A percentile compares a stretch with the other conserved stretches of the same genome.
Evolutionary conservation across 352 stramenopile species (phyloP).

Genomic region (Phytophthora hibernalis): DNA sequence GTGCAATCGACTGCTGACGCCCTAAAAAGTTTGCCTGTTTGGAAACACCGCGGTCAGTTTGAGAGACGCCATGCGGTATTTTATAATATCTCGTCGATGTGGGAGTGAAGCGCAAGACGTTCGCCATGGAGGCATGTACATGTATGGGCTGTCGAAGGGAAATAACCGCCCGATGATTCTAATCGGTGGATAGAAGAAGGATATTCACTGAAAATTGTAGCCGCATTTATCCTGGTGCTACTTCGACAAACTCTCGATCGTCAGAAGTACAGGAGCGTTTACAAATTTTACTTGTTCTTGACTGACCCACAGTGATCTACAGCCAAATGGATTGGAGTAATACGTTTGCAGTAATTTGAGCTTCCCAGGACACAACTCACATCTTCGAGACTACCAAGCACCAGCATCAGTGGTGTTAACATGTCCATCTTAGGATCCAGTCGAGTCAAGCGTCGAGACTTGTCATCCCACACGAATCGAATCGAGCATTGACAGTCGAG

Average conservation of each 20-base stretch:
- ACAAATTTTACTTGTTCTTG: background rate
- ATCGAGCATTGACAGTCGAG: constrained; percentile 12
- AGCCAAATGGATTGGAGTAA: too few relatives aligned
- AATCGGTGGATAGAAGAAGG: constrained; percentile 93
- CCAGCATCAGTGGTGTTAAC: constrained; percentile 12
- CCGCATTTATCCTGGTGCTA: too few relatives aligned
- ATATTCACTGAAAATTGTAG: background rate
- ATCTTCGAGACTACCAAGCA: constrained; percentile 29
- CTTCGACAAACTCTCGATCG: too few relatives aligned
- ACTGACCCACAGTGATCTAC: background rate
- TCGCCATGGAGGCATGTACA: constrained; percentile 95
- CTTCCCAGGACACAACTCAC: constrained; percentile 17
- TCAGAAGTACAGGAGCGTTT: background rate
- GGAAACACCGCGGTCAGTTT: constrained; percentile 94
- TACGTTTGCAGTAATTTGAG: constrained; percentile 10
- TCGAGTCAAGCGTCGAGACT: background rate
- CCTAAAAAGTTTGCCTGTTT: constrained; percentile 97
- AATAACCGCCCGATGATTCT: constrained; percentile 98
- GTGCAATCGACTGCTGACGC: constrained; percentile 98
- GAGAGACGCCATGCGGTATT: constrained; percentile 91
- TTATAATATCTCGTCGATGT: constrained; percentile 88
- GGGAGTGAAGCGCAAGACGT: constrained; percentile 94
- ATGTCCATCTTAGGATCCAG: constrained; percentile 19
- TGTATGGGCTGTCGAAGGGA: constrained; percentile 90
- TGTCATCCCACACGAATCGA: constrained; percentile 24